These are phyloP conservation scores for Termitomyces sp. DNA, from an alignment of 768 basidiomycete genomes.

Conservation along the genomic window DNA sequence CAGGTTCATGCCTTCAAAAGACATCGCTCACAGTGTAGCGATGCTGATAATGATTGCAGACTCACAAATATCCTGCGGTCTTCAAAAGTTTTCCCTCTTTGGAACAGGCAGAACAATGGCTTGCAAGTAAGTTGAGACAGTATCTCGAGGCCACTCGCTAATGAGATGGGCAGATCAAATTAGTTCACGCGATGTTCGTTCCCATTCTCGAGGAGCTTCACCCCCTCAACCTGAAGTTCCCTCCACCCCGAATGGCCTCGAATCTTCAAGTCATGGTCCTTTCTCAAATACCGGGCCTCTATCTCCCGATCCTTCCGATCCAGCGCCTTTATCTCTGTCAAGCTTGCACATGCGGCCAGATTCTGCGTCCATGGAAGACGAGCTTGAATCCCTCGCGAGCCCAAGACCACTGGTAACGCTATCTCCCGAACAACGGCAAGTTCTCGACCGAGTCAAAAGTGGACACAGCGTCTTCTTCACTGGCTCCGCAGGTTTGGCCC, in stretches of 20 bases:
- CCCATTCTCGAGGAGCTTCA: not conserved
- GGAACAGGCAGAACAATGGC: constrained; percentile 51
- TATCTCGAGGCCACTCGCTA: not conserved
- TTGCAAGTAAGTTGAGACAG: constrained; percentile 24
- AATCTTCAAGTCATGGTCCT: not conserved
- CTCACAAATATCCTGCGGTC: constrained; percentile 51
- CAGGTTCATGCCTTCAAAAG: constrained; percentile 34
- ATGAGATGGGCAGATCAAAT: not conserved
- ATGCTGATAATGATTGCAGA: constrained; percentile 30
- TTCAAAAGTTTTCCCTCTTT: constrained; percentile 49
- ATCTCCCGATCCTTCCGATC: not conserved
- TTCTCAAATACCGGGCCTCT: too few relatives aligned
- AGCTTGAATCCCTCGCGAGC: not conserved
- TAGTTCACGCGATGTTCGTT: not conserved
- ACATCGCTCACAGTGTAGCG: not conserved
- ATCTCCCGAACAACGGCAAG: constrained; percentile 50
- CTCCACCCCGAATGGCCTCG: not conserved
- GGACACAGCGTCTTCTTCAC: constrained; percentile 81
- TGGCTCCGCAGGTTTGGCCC: constrained; percentile 68
- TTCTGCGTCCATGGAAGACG: not conserved
- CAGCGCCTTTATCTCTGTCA: not conserved
- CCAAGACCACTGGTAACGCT: constrained; percentile 29
- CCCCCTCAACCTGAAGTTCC: not conserved
- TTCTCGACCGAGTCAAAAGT: constrained; percentile 52
- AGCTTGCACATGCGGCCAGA: not conserved